Conservation (phyloP, 2,329 filamentous ascomycete species). For the Colletotrichum higginsianum region DNA sequence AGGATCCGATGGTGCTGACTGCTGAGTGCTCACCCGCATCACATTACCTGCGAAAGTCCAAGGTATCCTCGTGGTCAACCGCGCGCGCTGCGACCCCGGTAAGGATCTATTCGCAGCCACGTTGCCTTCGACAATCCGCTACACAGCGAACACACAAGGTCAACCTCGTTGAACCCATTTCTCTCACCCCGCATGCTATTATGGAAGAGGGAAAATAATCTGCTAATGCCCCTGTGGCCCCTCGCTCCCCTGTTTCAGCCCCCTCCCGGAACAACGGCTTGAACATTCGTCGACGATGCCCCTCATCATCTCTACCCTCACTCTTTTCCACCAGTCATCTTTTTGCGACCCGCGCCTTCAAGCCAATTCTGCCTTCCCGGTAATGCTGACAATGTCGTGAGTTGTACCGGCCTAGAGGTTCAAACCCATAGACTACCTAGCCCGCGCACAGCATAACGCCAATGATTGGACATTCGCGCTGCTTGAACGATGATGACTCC, state of each 20-base stretch:
- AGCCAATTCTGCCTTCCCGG: not conserved
- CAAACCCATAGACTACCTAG: not conserved
- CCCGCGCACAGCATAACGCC: too few species aligned
- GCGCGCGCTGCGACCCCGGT: not conserved
- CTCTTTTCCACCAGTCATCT: slow-evolving; percentile 3
- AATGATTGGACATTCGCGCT: not conserved
- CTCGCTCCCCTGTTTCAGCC: slow-evolving; percentile 17
- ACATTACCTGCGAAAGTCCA: too few species aligned
- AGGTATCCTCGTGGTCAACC: not conserved
- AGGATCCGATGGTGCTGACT: slow-evolving; percentile 6
- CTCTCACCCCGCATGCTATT: not conserved
- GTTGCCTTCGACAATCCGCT: too few species aligned
- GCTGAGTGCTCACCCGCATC: not conserved
- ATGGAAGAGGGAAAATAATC: not conserved
- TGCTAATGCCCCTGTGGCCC: not conserved
- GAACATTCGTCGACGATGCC: not conserved
- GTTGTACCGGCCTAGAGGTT: not conserved
- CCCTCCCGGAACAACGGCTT: not conserved
- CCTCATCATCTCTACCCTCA: not conserved
- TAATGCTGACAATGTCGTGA: not conserved
- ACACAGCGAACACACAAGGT: not conserved
- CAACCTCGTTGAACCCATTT: not conserved
- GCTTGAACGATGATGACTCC: not conserved
- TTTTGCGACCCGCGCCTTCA: not conserved
- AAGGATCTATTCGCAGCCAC: too few species aligned